Evolutionary conservation across 1,139 yeast species (phyloP), one percentile per base, ranked within the genome.

Genomic region (Kodamaea fungicola): DNA sequence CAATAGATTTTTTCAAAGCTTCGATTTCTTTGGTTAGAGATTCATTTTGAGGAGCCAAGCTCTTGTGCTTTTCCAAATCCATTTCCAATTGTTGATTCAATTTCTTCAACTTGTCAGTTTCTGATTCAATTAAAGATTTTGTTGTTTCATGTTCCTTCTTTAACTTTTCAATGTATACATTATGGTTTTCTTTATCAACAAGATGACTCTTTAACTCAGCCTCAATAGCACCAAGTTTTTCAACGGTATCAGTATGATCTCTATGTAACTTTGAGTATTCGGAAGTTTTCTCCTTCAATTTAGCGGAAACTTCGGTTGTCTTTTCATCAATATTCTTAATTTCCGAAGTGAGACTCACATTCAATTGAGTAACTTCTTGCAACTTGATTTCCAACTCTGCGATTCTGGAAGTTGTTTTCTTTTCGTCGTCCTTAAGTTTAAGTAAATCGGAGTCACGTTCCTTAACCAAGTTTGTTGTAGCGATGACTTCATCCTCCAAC

Each of bases 401-500:
- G 7, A 41, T 39, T 19, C 38, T 42, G 1, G 38, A 22, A 2
- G 38, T 28, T 12, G 51, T 40, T 3, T 44, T 45, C 19, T 46
- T 47, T 38, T 61, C 69, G 13, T 59, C 60, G 2, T 33, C 37
- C 31, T 55, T 57, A 30, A 65, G 50, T 26, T 48, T 49, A 2
- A 56, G 54, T 21, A 67, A 42, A 12, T 50, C 38, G 3, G 39
- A 39, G 30, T 62, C 62, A 32, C 61, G 64, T 19, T 60, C 62
- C 31, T 56, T 54, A 13, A 65, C 52, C 12, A 55, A 34, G 7
- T 51, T 47, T 7, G 60, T 51, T 4, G 63, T 59, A 3, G 55
- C 42, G 7, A 57, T 57, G 7, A 66, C 56, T 40, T 67, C 65
- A 30, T 58, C 61, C 46, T 64, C 87, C 27, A 86, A 64, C 32